Base-by-base conservation (phyloP, 306 rosid species). In the Nissolia schottii region DNA sequence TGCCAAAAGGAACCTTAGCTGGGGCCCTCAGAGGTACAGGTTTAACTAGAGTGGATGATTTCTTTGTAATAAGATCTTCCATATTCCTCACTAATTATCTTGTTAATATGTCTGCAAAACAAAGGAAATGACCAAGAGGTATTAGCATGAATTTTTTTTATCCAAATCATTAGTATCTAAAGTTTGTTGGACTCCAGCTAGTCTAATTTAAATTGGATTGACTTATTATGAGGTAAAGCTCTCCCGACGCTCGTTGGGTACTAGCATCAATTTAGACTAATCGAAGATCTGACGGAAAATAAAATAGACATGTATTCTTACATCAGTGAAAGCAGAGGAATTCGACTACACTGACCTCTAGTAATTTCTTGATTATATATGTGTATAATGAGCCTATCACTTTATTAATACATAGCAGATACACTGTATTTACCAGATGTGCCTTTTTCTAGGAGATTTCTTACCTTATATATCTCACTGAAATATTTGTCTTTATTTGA, bases 31-130 rank as follows among this genome's bases (percentile, higher is more conserved):
- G 1, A 7, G 64, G 45, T 55, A 70, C 9, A 4, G 74, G 68
- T n/a, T 11, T 55, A 14, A 58, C 1, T 41, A 43, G 37, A 43
- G 29, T 64, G 8, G 68, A 10, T 7, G 37, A 4, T 20, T 20
- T 13, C 20, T 58, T 16, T 2, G 28, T 6, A 24, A 25, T 10
- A 24, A 37, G 9, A 6, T 66, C 68, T 40, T 40, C 28, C 85
- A 71, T 43, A 77, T 76, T 64, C 43, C 50, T 46, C 34, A 49
- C n/a, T n/a, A n/a, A 12, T 38, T 50, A 38, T 59, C 5, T 38
- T 9, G 16, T 7, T 32, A 15, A 24, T 16, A 3, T 64, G 19
- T 64, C 31, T 54, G 19, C 7, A 69, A 69, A 70, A 55, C n/a
- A 15, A n/a, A 22, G 1, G 10, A 53, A 16, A 11, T 24, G n/a